These are phyloP conservation scores for Aechmea fasciata DNA, from an alignment of 176 grass and related monocot species.

Conservation along the genomic window DNA sequence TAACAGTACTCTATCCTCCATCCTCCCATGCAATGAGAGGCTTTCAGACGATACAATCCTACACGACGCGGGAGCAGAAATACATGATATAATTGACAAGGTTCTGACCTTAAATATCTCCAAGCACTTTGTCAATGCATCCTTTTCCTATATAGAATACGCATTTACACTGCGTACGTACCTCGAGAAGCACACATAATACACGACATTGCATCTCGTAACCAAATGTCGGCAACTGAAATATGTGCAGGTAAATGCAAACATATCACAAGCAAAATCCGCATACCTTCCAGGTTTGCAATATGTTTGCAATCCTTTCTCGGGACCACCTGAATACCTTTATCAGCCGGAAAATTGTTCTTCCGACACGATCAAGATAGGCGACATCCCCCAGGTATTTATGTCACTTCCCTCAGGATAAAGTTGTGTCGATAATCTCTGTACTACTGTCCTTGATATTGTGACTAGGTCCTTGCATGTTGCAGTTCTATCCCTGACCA, in stretches of 20 bases:
- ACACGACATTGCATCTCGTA: no score
- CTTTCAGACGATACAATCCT: constrained; percentile 30
- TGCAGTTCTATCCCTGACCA: no score
- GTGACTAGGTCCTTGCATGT: no score
- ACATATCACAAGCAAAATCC: constrained; percentile 59
- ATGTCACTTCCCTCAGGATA: not conserved
- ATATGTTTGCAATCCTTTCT: constrained; percentile 88
- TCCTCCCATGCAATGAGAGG: constrained; percentile 59
- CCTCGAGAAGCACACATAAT: no score
- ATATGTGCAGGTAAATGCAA: constrained; percentile 53
- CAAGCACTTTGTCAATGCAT: not conserved
- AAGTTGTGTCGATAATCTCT: no score
- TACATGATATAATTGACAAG: constrained; percentile 73
- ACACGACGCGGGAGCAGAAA: constrained; percentile 43
- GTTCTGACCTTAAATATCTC: constrained; percentile 21
- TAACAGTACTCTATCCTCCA: constrained; percentile 67
- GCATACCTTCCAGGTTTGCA: constrained; percentile 43
- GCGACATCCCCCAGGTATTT: constrained; percentile 76
- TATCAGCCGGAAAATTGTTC: constrained; percentile 76
- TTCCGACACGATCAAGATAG: constrained; percentile 55
- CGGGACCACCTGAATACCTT: constrained; percentile 57
- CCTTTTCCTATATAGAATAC: not conserved
- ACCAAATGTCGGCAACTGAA: no score
- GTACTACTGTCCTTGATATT: no score
- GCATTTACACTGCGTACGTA: no score